These are phyloP conservation scores for Gonium pectorale DNA, from an alignment of 139 green algal species.

Conservation along the genomic window DNA sequence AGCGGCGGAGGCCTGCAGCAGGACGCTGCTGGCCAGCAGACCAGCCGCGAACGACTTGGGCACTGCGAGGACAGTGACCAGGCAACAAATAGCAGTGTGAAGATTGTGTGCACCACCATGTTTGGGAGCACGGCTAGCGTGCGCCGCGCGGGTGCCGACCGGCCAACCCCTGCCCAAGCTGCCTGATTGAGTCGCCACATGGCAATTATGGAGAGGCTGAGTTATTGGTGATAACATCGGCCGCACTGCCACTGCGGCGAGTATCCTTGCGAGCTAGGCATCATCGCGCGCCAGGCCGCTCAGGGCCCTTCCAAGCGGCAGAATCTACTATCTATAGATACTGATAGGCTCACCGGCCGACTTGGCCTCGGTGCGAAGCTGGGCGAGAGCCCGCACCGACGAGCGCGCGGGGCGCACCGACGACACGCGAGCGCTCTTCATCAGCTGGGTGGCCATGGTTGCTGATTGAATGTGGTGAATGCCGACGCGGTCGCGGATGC, in stretches of 20 bases:
- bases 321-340: not conserved
- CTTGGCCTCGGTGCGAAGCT: conserved; percentile 36
- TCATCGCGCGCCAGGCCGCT: no score
- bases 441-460: not conserved
- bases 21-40: conserved; percentile 6
- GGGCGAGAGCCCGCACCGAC: conserved; percentile 1
- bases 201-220: no score
- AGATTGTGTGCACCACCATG: not conserved
- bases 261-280: not conserved
- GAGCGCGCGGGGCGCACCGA: conserved; percentile 15
- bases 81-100: not conserved
- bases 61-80: not conserved
- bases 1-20: conserved; percentile 30
- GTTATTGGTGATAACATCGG: no score
- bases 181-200: no score
- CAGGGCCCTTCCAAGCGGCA: not conserved
- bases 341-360: not conserved
- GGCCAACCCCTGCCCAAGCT: no score
- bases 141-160: no score
- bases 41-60: conserved; percentile 20
- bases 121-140: no score
- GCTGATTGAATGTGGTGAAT: not conserved
- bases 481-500: no score
- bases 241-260: no score
- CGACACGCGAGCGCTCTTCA: not conserved